These are phyloP conservation scores for Annulohypoxylon stygium DNA, from an alignment of 495 filamentous ascomycete genomes.

Conservation along the genomic window DNA sequence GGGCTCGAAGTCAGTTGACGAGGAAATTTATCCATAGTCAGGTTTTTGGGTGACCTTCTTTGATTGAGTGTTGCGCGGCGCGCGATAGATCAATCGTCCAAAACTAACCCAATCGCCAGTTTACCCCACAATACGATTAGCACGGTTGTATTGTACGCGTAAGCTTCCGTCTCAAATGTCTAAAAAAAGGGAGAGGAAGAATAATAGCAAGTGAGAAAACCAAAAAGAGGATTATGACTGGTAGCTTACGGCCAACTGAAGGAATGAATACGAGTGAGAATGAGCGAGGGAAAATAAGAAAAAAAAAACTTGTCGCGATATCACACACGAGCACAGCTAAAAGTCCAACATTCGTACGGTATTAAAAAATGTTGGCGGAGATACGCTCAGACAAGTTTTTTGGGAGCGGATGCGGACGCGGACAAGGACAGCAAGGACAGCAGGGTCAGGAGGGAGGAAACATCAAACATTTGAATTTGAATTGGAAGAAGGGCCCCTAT, in stretches of 20 bases:
- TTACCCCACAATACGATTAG: slow-evolving; percentile 42
- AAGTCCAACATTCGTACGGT: slow-evolving; percentile 27
- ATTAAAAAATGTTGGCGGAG: slow-evolving; percentile 10
- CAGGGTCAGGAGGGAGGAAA: slow-evolving; percentile 23
- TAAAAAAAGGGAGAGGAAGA: slow-evolving; percentile 24
- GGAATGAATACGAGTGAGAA: slow-evolving; percentile 40
- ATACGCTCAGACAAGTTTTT: slow-evolving; percentile 3
- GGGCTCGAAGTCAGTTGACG: slow-evolving; percentile 39
- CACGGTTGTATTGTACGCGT: slow-evolving; percentile 43
- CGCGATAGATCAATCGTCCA: slow-evolving; percentile 32
- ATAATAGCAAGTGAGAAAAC: not conserved
- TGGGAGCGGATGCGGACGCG: slow-evolving; percentile 8
- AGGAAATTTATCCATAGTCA: slow-evolving; percentile 49
- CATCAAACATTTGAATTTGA: slow-evolving; percentile 35
- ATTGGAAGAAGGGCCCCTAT: slow-evolving; percentile 33
- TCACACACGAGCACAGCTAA: slow-evolving; percentile 32
- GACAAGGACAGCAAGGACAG: slow-evolving; percentile 10
- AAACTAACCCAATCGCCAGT: slow-evolving; percentile 25
- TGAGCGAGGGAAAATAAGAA: slow-evolving; percentile 4
- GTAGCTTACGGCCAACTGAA: slow-evolving; percentile 18
- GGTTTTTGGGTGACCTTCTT: slow-evolving; percentile 3
- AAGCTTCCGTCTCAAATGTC: slow-evolving; percentile 35
- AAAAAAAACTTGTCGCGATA: slow-evolving; percentile 28
- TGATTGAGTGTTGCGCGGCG: slow-evolving; percentile 23
- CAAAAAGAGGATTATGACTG: not conserved